Percentiles rank a stretch among this genome's conserved stretches.
Conservation (phyloP, 805 yeast species). For the Candida arabinofermentans region DNA sequence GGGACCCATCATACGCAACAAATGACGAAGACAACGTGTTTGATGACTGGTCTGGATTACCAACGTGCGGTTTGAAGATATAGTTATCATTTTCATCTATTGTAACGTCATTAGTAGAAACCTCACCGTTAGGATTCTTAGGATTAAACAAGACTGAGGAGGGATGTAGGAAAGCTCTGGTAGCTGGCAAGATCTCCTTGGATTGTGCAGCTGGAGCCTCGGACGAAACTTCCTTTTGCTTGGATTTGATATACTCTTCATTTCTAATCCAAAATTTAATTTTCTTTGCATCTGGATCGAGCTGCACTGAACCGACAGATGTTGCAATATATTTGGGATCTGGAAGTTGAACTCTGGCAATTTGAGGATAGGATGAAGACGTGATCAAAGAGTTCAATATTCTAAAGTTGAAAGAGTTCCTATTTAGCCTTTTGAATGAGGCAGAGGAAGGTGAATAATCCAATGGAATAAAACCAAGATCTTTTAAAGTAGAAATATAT, state of each 20-base stretch:
- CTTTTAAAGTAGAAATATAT: slow-evolving; percentile 64
- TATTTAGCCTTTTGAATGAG: slow-evolving; percentile 36
- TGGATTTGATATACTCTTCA: slow-evolving; percentile 41
- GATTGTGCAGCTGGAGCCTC: not conserved
- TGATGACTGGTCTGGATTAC: slow-evolving; percentile 15
- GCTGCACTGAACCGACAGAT: slow-evolving; percentile 73
- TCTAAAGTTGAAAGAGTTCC: slow-evolving; percentile 45
- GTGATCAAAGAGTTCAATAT: slow-evolving; percentile 67
- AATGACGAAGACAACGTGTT: slow-evolving; percentile 49
- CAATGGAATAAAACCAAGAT: slow-evolving; percentile 70
- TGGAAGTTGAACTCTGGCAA: slow-evolving; percentile 78
- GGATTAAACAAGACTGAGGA: slow-evolving; percentile 63
- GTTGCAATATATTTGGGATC: slow-evolving; percentile 71
- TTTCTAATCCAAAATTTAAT: slow-evolving; percentile 72
- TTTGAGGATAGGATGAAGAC: slow-evolving; percentile 79
- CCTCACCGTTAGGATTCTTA: slow-evolving; percentile 27
- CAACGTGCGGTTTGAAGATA: slow-evolving; percentile 37
- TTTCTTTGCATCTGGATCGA: slow-evolving; percentile 76
- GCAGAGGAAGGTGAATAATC: slow-evolving; percentile 31
- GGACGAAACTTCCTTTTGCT: slow-evolving; percentile 13
- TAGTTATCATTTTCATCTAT: slow-evolving; percentile 30
- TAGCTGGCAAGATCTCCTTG: slow-evolving; percentile 42
- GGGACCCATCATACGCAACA: slow-evolving; percentile 57
- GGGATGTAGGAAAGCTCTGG: slow-evolving; percentile 82
- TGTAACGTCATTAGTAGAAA: slow-evolving; percentile 14